phyloP scores from a whole-genome alignment of 352 stramenopile genomes.

The Pythium monospermum region DNA sequence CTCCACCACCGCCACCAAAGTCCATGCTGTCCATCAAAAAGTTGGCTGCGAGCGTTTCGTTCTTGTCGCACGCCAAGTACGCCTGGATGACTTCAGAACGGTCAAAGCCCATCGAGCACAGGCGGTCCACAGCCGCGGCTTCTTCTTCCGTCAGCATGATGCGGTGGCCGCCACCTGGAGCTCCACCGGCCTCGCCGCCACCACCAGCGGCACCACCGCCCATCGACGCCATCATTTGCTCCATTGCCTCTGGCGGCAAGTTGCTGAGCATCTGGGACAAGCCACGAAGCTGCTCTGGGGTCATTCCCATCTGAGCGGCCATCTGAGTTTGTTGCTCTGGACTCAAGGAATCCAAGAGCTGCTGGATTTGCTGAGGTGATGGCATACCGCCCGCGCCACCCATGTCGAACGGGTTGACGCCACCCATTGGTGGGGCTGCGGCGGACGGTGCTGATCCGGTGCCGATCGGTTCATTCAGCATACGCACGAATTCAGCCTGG shows the following conservation, averaged over 20 bases:
- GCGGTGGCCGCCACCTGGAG: slow-evolving; percentile 36
- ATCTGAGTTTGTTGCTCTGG: slow-evolving; percentile 78
- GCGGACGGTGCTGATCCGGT: slow-evolving; percentile 31
- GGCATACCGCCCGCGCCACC: slow-evolving; percentile 48
- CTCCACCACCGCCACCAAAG: slow-evolving; percentile 56
- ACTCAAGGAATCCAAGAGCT: slow-evolving; percentile 69
- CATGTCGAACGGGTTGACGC: slow-evolving; percentile 45
- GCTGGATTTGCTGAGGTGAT: slow-evolving; percentile 80
- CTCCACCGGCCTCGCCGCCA: slow-evolving; percentile 40
- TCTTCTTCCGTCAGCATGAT: slow-evolving; percentile 83
- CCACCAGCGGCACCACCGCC: slow-evolving; percentile 34
- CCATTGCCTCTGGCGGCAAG: slow-evolving; percentile 72
- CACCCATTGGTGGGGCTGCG: slow-evolving; percentile 18
- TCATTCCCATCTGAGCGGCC: slow-evolving; percentile 84
- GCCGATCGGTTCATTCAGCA: slow-evolving; percentile 85
- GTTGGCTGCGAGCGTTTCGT: slow-evolving; percentile 98
- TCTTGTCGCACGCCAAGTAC: slow-evolving; percentile 99
- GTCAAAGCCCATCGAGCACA: slow-evolving; percentile 87
- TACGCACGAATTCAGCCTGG: slow-evolving; percentile 81
- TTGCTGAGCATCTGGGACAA: slow-evolving; percentile 86
- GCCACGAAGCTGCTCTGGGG: slow-evolving; percentile 75
- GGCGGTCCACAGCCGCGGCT: slow-evolving; percentile 61
- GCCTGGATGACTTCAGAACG: slow-evolving; percentile 93
- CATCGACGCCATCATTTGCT: slow-evolving; percentile 86
- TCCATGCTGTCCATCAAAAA: slow-evolving; percentile 95